These are phyloP conservation scores for Teunomyces barrocoloradensis DNA, from an alignment of 805 yeast species.

Conservation along the genomic window DNA sequence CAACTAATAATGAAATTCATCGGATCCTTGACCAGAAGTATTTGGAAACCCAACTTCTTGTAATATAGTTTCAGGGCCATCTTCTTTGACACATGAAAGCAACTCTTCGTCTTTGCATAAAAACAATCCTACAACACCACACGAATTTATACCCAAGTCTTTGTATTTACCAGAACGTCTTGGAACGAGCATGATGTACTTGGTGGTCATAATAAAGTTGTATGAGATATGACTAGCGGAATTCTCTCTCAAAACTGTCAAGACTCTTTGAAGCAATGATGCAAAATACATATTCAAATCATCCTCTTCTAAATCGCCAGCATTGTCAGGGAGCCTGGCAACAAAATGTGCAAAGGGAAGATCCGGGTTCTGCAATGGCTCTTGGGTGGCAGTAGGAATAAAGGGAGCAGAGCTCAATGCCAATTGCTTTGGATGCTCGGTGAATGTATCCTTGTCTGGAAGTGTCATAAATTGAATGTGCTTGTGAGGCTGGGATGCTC, in stretches of 20 bases:
- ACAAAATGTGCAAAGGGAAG: slow-evolving; percentile 81
- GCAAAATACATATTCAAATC: slow-evolving; percentile 66
- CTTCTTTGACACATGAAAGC: slow-evolving; percentile 43
- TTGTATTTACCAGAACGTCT: slow-evolving; percentile 57
- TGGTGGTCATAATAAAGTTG: slow-evolving; percentile 76
- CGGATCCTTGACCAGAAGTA: slow-evolving; percentile 54
- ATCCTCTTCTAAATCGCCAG: slow-evolving; percentile 47
- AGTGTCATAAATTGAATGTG: slow-evolving; percentile 83
- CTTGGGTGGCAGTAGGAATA: slow-evolving; percentile 51
- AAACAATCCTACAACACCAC: slow-evolving; percentile 77
- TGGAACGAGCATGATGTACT: slow-evolving; percentile 87
- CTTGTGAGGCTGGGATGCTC: slow-evolving; percentile 94
- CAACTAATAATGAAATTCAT: slow-evolving; percentile 59
- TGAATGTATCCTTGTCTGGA: slow-evolving; percentile 49
- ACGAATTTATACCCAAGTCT: slow-evolving; percentile 66
- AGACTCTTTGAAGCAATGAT: slow-evolving; percentile 65
- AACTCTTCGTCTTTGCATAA: slow-evolving; percentile 67
- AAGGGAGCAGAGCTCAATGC: slow-evolving; percentile 46
- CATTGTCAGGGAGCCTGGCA: slow-evolving; percentile 50
- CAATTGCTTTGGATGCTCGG: slow-evolving; percentile 53
- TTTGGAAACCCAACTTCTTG: slow-evolving; percentile 65
- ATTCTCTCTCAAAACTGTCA: slow-evolving; percentile 62
- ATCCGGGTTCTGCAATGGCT: slow-evolving; percentile 60
- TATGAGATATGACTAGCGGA: slow-evolving; percentile 56
- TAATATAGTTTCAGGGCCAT: slow-evolving; percentile 54